Evolutionary conservation across 2,329 filamentous ascomycete genomes (phyloP).

Genomic region (Trichophyton verrucosum): DNA sequence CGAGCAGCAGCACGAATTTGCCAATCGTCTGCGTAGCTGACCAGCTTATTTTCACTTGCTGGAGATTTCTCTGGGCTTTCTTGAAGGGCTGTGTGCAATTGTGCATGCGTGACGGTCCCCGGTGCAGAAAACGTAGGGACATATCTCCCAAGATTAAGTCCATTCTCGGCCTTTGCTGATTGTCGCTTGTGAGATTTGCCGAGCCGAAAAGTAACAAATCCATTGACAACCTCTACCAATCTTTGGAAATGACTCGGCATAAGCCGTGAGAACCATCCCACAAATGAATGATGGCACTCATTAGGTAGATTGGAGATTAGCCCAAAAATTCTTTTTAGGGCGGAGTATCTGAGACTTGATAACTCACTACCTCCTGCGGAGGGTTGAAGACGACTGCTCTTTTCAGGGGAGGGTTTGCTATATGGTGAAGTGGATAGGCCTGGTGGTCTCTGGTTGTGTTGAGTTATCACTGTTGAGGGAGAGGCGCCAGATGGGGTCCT

Average conservation of each 20-base stretch:
- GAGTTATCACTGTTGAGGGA: background rate
- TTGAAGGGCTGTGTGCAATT: slow-evolving; percentile 65
- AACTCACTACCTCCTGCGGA: background rate
- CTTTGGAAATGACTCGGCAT: slow-evolving; percentile 55
- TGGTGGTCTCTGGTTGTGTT: slow-evolving; percentile 8
- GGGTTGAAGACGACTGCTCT: slow-evolving; percentile 20
- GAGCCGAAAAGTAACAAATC: slow-evolving; percentile 71
- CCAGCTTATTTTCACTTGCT: slow-evolving; percentile 40
- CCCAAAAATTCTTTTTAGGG: slow-evolving; percentile 74
- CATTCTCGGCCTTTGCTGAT: slow-evolving; percentile 45
- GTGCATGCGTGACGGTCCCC: slow-evolving; percentile 52
- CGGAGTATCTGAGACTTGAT: slow-evolving; percentile 62
- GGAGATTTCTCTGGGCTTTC: slow-evolving; percentile 25
- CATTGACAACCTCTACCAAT: slow-evolving; percentile 62
- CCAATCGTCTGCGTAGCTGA: slow-evolving; percentile 72
- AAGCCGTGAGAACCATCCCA: slow-evolving; percentile 65
- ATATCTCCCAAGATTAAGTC: slow-evolving; percentile 45
- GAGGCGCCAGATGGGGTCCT: slow-evolving; percentile 4
- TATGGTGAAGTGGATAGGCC: slow-evolving; percentile 16
- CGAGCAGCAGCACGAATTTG: slow-evolving; percentile 70
- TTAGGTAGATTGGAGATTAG: slow-evolving; percentile 63
- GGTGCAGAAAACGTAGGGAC: slow-evolving; percentile 60
- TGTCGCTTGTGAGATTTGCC: slow-evolving; percentile 58
- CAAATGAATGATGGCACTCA: slow-evolving; percentile 63
- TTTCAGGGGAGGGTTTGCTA: slow-evolving; percentile 14